These are phyloP conservation scores for Rubroboletus satanas DNA, from an alignment of 768 basidiomycete genomes.

Conservation along the genomic window DNA sequence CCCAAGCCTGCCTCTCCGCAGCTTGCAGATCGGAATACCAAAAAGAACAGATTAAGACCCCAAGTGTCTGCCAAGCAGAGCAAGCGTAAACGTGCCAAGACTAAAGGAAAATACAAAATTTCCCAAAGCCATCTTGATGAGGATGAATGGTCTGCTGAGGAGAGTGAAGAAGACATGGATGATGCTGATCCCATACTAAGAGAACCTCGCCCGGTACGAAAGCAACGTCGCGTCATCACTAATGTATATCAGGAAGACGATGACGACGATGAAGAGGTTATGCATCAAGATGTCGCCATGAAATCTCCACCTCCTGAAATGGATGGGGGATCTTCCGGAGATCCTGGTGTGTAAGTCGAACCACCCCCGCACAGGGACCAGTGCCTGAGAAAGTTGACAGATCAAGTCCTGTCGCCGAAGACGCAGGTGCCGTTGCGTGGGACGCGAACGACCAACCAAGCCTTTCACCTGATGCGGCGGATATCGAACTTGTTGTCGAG, in stretches of 20 bases:
- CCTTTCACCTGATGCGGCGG: background rate
- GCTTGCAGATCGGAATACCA: background rate
- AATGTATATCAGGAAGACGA: conserved; percentile 28
- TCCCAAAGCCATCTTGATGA: conserved; percentile 26
- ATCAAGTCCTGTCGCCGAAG: background rate
- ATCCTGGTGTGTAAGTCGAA: conserved; percentile 4
- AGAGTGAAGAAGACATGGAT: conserved; percentile 17
- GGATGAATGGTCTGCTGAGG: conserved; percentile 20
- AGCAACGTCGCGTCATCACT: conserved; percentile 25
- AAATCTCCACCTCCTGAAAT: background rate
- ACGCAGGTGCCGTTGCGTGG: background rate
- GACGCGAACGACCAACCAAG: background rate
- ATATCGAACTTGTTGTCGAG: conserved; percentile 42
- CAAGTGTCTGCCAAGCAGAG: conserved; percentile 7
- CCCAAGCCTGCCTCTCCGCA: conserved; percentile 14
- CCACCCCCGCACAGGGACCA: background rate
- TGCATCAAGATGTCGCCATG: conserved; percentile 17
- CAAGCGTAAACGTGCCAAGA: conserved; percentile 36
- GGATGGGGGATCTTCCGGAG: background rate
- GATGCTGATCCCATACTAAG: conserved; percentile 7
- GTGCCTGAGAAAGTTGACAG: background rate
- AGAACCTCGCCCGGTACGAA: conserved; percentile 30
- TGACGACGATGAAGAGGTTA: conserved; percentile 12
- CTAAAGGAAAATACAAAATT: conserved; percentile 35
- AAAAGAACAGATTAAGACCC: conserved; percentile 22